Base-by-base conservation (phyloP, 805 yeast species). In the Saccharomycopsis guyanensis region DNA sequence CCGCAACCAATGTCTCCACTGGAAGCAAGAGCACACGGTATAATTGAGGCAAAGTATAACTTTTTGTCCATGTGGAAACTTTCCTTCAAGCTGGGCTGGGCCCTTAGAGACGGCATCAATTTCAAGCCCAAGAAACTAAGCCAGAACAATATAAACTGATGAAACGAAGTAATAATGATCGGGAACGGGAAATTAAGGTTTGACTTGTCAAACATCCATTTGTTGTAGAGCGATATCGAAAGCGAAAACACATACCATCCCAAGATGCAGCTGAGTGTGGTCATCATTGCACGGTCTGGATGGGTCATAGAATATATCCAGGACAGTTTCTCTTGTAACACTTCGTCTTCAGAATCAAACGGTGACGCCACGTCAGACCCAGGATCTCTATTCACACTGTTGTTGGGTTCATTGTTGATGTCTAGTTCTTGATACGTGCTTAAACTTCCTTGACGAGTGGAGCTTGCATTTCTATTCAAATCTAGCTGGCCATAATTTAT, bases 1-100 rank as follows among this genome's bases (percentile, higher is more conserved):
- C 95, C 91, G 53, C 88, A 71, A 1, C 98, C 97, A 53, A 93
- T 88, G 63, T 93, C 99, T 15, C 95, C 91, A 1, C 95, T 87
- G 1, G 89, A 77, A 0, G 96, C 93, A 12, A 86, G 38, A 0
- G 96, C 82, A 59, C 97, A 87, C 0, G 97, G 96, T 1, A 86
- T 58, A 35, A 87, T 78, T 43, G 73, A 80, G 20, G 65, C 64
- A 4, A 75, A 12, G 54, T 80, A 78, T 43, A 68, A 69, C 29
- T 53, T 53, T 57, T 60, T 56, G 16, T 66, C 59, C 55, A 64
- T 61, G 20, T 52, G 40, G 47, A 60, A 60, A 18, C 38, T 38
- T 4, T 42, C 43, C 34, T 46, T 47, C 10, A 25, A 16, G 8
- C 24, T 15, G 18, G 53, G 23, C 22, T 50, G 56, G 12, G 67